Percentiles rank a stretch among this genome's conserved stretches.
These are phyloP conservation scores for Xylaria palmicola DNA, from an alignment of 495 filamentous ascomycete genomes.

Conservation along the genomic window DNA sequence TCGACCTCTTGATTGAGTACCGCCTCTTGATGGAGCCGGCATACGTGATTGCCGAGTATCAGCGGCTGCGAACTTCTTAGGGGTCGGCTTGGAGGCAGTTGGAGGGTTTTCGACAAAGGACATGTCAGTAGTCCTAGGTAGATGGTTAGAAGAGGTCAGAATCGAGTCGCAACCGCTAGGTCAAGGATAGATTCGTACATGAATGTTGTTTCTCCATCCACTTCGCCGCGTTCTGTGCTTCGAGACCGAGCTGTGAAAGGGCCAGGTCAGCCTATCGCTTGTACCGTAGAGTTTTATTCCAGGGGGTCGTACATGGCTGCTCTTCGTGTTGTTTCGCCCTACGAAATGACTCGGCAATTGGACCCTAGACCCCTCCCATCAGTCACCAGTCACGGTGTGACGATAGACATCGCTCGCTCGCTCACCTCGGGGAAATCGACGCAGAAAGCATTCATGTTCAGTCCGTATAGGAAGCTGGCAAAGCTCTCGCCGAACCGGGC, in stretches of 20 bases:
- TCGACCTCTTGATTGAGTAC: conserved; percentile 31
- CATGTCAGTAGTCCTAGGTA: conserved; percentile 81
- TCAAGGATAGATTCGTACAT: conserved; percentile 57
- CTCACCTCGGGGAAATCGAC: conserved; percentile 92
- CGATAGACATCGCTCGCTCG: not conserved
- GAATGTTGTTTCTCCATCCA: conserved; percentile 75
- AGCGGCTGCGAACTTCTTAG: conserved; percentile 60
- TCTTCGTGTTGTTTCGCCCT: conserved; percentile 58
- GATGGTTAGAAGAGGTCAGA: conserved; percentile 25
- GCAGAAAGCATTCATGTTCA: conserved; percentile 99
- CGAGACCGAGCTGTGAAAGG: conserved; percentile 20
- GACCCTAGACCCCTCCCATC: conserved; percentile 32
- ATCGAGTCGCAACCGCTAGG: not conserved
- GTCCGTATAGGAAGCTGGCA: conserved; percentile 87
- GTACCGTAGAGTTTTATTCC: not conserved
- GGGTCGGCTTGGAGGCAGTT: conserved; percentile 63
- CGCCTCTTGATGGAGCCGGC: conserved; percentile 41
- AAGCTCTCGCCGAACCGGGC: conserved; percentile 95
- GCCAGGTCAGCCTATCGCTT: not conserved
- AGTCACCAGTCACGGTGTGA: not conserved
- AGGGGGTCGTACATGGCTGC: conserved; percentile 10
- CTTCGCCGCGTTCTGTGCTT: conserved; percentile 31
- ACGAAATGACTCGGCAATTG: conserved; percentile 66
- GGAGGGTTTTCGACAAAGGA: conserved; percentile 90
- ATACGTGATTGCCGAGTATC: conserved; percentile 42